These are phyloP conservation scores for Saturnispora hagleri DNA, from an alignment of 805 yeast species.

Conservation along the genomic window DNA sequence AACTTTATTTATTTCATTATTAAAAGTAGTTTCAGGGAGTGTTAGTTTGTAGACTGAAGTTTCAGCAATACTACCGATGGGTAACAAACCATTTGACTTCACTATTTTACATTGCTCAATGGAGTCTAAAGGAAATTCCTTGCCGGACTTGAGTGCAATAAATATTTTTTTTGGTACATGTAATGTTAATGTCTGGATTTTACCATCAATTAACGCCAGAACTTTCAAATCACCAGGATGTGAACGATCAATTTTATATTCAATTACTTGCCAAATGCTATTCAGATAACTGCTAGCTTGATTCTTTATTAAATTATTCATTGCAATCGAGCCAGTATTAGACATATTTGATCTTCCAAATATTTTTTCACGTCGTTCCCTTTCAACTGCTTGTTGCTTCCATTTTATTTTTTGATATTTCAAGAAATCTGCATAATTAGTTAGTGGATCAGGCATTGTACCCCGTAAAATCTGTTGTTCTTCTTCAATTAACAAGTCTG, in stretches of 20 bases:
- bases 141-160: conserved; percentile 49
- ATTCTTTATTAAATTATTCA: conserved; percentile 60
- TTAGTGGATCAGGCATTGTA: conserved; percentile 55
- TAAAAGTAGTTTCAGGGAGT: conserved; percentile 57
- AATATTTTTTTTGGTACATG: conserved; percentile 68
- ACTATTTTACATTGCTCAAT: conserved; percentile 48
- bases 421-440: conserved; percentile 61
- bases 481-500: conserved; percentile 34
- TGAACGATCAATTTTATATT: conserved; percentile 45
- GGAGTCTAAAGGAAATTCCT: conserved; percentile 17
- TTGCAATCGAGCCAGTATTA: conserved; percentile 44
- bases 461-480: conserved; percentile 40
- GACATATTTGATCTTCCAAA: conserved; percentile 52
- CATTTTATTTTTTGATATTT: conserved; percentile 80
- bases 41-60: conserved; percentile 47
- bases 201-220: conserved; percentile 55
- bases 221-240: conserved; percentile 74
- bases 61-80: conserved; percentile 52
- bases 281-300: conserved; percentile 76
- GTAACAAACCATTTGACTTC: conserved; percentile 52
- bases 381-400: conserved; percentile 65
- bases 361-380: conserved; percentile 61
- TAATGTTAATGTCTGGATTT: conserved; percentile 63
- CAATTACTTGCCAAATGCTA: conserved; percentile 78
- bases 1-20: conserved; percentile 45